Evolutionary conservation across 2,329 filamentous ascomycete species (phyloP), one percentile per base, ranked within the genome.

Genomic region (Paecilomyces sp.): DNA sequence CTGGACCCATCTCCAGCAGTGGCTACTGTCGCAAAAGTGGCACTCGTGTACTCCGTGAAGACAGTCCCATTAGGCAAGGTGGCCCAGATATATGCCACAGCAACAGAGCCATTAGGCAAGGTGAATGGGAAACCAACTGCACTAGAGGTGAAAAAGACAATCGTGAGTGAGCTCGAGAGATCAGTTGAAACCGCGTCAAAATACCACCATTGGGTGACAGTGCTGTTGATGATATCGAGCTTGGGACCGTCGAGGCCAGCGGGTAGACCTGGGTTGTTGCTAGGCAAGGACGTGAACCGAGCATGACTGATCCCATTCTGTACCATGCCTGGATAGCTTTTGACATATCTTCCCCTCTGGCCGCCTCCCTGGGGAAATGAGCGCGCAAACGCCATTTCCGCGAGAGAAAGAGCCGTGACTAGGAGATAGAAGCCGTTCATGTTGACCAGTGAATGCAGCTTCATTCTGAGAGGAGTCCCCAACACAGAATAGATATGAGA

Each of bases 171-270:
- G 22, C 67, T 64, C 7, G 64, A 60, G 1, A 66, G 60, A 54
- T 69, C 64, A 7, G 63, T 62, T 1, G 62, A 55, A 1, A 77
- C 66, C 22, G 65, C 72, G 60, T 78, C 74, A 53, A 77, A 77
- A 60, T 75, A 76, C 75, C 75, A 77, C 74, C 74, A 77, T 63
- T 74, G 71, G 54, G 71, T 75, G 18, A 67, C 67, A 28, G 69
- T 65, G 33, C 57, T 18, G 55, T 73, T 74, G 55, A 73, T 63
- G 11, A 47, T 53, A 34, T 60, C 55, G 7, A 73, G 30, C 54
- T 70, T 68, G 0, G 72, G 71, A 25, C 63, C 54, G 55, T 72
- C 68, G 4, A 73, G 61, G 9, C 57, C 62, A 6, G 64, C 62
- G 5, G 6, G 24, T n/a, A 31, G 55, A 22, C 55, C 33, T 9